Evolutionary conservation across 805 yeast genomes (phyloP), one percentile per base, ranked within the genome.

Genomic region (Saccharomyces paradoxus): DNA sequence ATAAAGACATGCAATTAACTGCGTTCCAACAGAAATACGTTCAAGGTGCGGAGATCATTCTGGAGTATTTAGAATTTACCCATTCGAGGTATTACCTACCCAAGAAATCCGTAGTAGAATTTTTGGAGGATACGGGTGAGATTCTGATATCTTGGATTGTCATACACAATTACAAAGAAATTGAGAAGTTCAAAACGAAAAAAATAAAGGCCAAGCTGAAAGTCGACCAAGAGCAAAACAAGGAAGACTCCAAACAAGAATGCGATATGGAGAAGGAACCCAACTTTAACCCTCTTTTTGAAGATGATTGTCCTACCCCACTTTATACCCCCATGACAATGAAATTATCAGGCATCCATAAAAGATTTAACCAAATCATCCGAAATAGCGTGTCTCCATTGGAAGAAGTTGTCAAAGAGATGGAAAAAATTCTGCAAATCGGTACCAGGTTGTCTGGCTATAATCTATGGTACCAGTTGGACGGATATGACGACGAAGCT

Each of bases 11-110:
- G 66, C 82, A 81, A 60, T 70, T 87, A 51, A 86, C 94, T 0
- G 84, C 90, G 0, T 86, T 87, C 62, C 95, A 87, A 63, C 91
- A 85, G 60, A 79, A 82, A 65, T 87, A 86, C 62, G 72, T 81
- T 24, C 67, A 78, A 41, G 81, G 81, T 61, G 89, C 95, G 0
- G 86, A 88, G 52, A 67, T 94, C 44, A 84, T 90, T 5, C 84
- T 92, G 67, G 99, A 94, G 68, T 92, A 83, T 71, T 78, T 79
- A 28, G 98, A 94, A 62, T 84, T 83, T 65, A 81, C 94, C 0
- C 78, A 84, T 49, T 84, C 84, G 7, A 77, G 98, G 55, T 92
- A 79, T 63, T 72, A 79, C 55, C 65, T 92, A 0, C 97, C 98
- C 0, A 83, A 83, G 59, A 81, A 89, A 58, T 79, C 95, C 1